These are phyloP conservation scores for Penicillium atrosanguineum DNA, from an alignment of 495 filamentous ascomycete genomes.

Conservation along the genomic window DNA sequence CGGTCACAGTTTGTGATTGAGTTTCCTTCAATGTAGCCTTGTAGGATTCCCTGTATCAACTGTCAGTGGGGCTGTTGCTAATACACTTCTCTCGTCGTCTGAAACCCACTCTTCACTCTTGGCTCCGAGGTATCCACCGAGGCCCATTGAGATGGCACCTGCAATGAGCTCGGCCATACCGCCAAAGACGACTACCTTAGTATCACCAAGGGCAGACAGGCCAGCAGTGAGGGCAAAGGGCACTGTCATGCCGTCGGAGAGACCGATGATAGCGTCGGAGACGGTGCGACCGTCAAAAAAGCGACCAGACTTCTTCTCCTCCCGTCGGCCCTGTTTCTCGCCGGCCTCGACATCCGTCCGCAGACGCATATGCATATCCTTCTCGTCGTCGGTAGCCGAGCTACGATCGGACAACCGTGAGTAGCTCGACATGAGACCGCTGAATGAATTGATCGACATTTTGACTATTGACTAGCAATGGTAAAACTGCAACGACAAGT, in stretches of 20 bases:
- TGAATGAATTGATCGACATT: conserved; percentile 39
- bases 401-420: conserved; percentile 32
- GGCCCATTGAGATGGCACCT: conserved; percentile 58
- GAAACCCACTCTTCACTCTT: conserved; percentile 61
- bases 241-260: conserved; percentile 60
- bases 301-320: conserved; percentile 15
- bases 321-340: conserved; percentile 7
- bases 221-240: conserved; percentile 60
- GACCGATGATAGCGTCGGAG: conserved; percentile 59
- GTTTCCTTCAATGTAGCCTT: conserved; percentile 49
- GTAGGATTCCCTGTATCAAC: conserved; percentile 46
- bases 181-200: conserved; percentile 56
- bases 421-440: conserved; percentile 39
- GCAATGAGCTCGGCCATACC: conserved; percentile 58
- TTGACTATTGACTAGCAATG: conserved; percentile 4
- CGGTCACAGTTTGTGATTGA: conserved; percentile 34
- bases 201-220: conserved; percentile 51
- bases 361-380: conserved; percentile 24
- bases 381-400: conserved; percentile 36
- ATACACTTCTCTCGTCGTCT: background rate
- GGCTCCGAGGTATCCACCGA: conserved; percentile 63
- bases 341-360: conserved; percentile 24
- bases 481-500: background rate
- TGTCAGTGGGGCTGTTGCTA: background rate
- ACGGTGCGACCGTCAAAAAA: conserved; percentile 51